Conservation (phyloP, 768 basidiomycete species). For the Phanerochaete sordida region DNA sequence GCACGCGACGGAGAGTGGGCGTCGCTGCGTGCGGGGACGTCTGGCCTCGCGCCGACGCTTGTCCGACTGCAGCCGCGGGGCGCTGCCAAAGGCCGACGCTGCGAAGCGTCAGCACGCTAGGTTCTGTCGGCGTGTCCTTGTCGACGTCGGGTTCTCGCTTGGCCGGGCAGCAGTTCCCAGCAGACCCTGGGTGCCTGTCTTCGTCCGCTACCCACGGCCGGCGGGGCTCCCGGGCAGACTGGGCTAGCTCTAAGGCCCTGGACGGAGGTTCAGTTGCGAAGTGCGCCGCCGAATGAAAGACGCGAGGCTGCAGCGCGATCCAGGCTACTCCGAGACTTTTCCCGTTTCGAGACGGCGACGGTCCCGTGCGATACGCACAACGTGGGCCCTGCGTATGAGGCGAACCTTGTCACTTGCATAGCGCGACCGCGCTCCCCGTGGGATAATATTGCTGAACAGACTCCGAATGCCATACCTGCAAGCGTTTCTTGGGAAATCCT, state of each 20-base stretch:
- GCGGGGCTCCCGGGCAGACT: not conserved
- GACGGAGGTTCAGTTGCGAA: not conserved
- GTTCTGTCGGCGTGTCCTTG: not conserved
- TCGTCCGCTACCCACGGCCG: not conserved
- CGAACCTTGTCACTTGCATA: not conserved
- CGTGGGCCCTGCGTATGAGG: not conserved
- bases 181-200: not conserved
- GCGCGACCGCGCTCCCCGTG: too few relatives aligned
- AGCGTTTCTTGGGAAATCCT: too few relatives aligned
- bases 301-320: not conserved
- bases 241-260: not conserved
- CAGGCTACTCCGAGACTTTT: not conserved
- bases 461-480: too few relatives aligned
- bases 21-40: not conserved
- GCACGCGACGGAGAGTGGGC: not conserved
- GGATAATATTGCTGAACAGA: too few relatives aligned
- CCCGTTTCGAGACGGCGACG: not conserved
- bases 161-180: not conserved
- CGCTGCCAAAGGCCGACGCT: not conserved
- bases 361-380: not conserved
- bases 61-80: not conserved
- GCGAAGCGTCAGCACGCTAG: not conserved
- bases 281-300: not conserved
- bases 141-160: not conserved
- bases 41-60: not conserved